Base-by-base conservation (phyloP, 179 eudicot species). In the Vitellaria paradoxa region DNA sequence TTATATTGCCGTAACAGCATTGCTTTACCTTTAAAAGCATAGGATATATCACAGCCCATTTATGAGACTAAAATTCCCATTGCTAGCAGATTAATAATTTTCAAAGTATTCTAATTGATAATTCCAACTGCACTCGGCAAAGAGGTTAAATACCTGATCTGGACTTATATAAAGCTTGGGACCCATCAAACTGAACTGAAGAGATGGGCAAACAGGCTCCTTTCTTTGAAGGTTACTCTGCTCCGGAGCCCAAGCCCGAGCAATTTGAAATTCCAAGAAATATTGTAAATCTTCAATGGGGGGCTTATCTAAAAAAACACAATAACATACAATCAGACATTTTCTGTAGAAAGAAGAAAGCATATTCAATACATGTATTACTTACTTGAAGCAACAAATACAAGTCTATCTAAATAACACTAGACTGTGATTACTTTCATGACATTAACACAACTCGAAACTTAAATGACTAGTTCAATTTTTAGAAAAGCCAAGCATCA, bases 171-270 rank as follows among this genome's bases (percentile, higher is more conserved):
- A 89, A 42, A 96, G 97, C 83, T 96, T 96, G 70, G 99, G 99
- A 72, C 99, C 98, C 96, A 96, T 96, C 89, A 93, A 89, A 85
- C 99, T 96, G 90, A 96, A 96, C 77, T 96, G 99, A 46, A 96
- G 95, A 68, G 87, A 89, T 70, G 82, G 86, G 75, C 98, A 91
- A 65, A 93, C 95, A 20, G 99, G 99, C 83, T 96, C 99, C 81
- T 96, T 96, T 70, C 98, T 85, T 80, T 91, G 99, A 55, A 89
- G 85, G 77, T 73, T 93, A 77, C 82, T 88, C 70, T 83, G 98
- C 75, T 90, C 99, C n/a, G 99, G 99, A 46, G 99, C 99, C 99
- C 99, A 96, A 17, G 72, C 91, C 76, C 89, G 93, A 77, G 97
- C 79, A 66, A 96, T 90, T 88, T 93, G 99, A 70, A 96, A 96